Evolutionary conservation across 2,329 filamentous ascomycete species (phyloP), one percentile per base, ranked within the genome.

Genomic region (Pseudonectria buxi): DNA sequence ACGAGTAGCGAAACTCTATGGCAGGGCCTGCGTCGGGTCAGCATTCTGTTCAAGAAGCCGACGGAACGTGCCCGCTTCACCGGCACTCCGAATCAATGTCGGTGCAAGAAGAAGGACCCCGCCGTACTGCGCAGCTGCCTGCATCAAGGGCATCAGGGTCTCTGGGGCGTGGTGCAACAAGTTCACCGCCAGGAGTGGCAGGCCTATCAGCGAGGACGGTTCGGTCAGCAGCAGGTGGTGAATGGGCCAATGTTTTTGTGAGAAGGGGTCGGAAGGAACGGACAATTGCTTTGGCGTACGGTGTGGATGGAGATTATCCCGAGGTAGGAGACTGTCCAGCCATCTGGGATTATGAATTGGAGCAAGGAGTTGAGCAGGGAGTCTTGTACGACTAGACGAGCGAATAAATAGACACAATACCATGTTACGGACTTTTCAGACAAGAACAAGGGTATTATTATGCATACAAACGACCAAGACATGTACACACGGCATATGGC

Each of bases 111-210:
- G 11, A 43, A 39, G 26, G 53, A 44, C 11, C 43, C 50, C 30
- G 45, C 35, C 1, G 50, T 54, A 10, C 40, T 56, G 13, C 36
- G 30, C 6, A 37, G 37, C 22, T 59, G 56, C 10, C 41, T 59
- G 10, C 39, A 45, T 16, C 33, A 32, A 14, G 43, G 46, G 4
- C 56, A 59, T 32, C 39, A 46, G 7, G 56, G 56, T 1, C 35
- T 56, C 3, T 50, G 56, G 29, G 56, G 56, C 1, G 39, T 55
- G 18, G 56, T 59, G 7, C 51, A 55, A 35, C 53, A 58, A 33
- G 37, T 36, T 10, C 47, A 55, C 22, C 47, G 56, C 29, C 48
- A 40, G 28, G 43, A 51, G 43, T 39, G 43, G 28, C 50, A 42
- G 7, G 37, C 31, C 6, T 54, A 48, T 27, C 42, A 54, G 28